Evolutionary conservation across 352 stramenopile species (phyloP).

Genomic region (Elongisporangium undulatum): DNA sequence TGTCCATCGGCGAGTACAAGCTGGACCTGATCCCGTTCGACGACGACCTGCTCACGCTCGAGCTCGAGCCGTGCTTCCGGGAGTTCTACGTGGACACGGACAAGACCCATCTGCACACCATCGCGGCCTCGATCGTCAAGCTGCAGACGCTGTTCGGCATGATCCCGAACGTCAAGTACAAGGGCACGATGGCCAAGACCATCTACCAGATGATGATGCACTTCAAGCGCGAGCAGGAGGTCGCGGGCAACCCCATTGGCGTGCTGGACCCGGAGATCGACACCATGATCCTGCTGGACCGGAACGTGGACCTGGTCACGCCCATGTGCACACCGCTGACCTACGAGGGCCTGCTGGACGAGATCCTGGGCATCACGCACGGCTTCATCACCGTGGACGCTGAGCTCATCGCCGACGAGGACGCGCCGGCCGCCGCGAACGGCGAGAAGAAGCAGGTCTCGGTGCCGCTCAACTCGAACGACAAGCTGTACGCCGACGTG

Average conservation of each 20-base stretch:
- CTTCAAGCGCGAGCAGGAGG: constrained; percentile 90
- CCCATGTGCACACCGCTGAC: constrained; percentile 95
- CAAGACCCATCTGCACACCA: constrained; percentile 84
- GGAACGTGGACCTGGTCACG: constrained; percentile 94
- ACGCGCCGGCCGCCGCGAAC: constrained; percentile 12
- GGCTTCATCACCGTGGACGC: constrained; percentile 82
- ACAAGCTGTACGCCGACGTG: constrained; percentile 95
- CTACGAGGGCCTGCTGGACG: constrained; percentile 96
- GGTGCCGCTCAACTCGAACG: constrained; percentile 93
- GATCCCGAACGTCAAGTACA: constrained; percentile 94
- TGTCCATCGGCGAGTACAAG: constrained; percentile 88
- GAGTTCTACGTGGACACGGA: constrained; percentile 88
- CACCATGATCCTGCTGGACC: constrained; percentile 94
- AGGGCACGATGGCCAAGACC: constrained; percentile 88
- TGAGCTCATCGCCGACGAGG: constrained; percentile 73
- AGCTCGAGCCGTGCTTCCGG: constrained; percentile 86
- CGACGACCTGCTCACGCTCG: constrained; percentile 92
- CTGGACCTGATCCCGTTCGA: constrained; percentile 96
- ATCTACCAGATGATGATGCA: constrained; percentile 91
- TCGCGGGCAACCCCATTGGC: constrained; percentile 68
- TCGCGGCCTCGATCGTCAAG: constrained; percentile 89
- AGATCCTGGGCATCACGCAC: constrained; percentile 94
- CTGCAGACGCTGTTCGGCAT: constrained; percentile 91
- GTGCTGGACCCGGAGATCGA: constrained; percentile 88
- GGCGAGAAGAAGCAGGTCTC: constrained; percentile 74